Evolutionary conservation across 106 monocot species (phyloP).

Genomic region (Acorus calamus): DNA sequence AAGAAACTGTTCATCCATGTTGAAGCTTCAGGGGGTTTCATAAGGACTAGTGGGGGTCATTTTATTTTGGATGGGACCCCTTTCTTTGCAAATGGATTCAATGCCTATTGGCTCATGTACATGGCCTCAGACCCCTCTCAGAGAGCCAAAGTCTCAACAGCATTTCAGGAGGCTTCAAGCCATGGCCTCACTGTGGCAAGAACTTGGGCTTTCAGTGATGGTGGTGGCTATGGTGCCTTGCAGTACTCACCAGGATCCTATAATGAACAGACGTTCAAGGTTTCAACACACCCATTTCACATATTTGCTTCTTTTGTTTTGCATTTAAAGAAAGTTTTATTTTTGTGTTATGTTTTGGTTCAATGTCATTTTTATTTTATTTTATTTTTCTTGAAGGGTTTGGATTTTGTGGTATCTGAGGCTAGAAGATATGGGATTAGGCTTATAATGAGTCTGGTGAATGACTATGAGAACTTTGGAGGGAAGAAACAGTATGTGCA

Average conservation of each 20-base stretch:
- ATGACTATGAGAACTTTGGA: conserved; percentile 60
- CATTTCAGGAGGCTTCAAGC: conserved; percentile 35
- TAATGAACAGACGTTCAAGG: conserved; percentile 79
- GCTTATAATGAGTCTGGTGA: conserved; percentile 55
- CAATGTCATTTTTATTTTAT: not conserved
- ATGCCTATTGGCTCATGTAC: conserved; percentile 82
- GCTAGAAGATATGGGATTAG: conserved; percentile 44
- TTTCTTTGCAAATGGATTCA: conserved; percentile 77
- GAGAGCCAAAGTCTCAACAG: conserved; percentile 45
- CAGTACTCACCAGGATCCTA: conserved; percentile 73
- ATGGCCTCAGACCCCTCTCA: conserved; percentile 52
- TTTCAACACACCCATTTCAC: not conserved
- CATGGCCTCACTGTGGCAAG: conserved; percentile 59
- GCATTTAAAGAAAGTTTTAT: not conserved
- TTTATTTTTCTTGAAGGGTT: conserved; percentile 25
- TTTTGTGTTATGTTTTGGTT: not conserved
- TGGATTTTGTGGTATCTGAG: conserved; percentile 67
- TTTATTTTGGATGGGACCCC: conserved; percentile 50
- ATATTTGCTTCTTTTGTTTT: not conserved
- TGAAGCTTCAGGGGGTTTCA: conserved; percentile 25
- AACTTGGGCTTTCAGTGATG: conserved; percentile 84
- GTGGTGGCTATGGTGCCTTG: conserved; percentile 29
- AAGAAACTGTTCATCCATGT: not conserved
- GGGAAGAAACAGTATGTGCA: conserved; percentile 73
- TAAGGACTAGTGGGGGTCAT: conserved; percentile 35